Evolutionary conservation across 257 asterid species (phyloP).

Genomic region (Solanum medicagineum): DNA sequence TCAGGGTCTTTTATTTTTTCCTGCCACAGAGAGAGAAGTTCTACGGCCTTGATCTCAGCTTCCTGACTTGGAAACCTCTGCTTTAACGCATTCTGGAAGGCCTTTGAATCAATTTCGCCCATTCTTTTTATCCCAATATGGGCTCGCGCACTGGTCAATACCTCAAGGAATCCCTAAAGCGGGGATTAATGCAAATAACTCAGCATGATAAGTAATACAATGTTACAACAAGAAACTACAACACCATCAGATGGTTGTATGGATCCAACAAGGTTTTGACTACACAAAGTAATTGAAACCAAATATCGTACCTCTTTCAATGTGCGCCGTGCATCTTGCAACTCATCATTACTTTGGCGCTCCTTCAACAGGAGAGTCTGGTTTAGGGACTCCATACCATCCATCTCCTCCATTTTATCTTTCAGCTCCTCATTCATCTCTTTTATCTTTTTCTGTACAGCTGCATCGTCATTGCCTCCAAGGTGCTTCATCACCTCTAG

Average conservation of each 20-base stretch:
- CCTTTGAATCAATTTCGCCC: conserved; percentile 68
- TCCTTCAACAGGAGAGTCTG: conserved; percentile 13
- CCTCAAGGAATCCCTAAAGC: conserved; percentile 40
- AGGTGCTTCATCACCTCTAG: conserved; percentile 32
- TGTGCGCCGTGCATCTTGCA: conserved; percentile 22
- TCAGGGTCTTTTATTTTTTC: conserved; percentile 36
- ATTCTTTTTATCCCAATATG: conserved; percentile 62
- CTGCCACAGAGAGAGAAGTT: conserved; percentile 60
- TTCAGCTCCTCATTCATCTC: conserved; percentile 21
- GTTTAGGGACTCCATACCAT: conserved; percentile 6
- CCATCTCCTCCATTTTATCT: conserved; percentile 27
- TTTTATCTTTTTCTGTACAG: conserved; percentile 22
- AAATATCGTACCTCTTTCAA: conserved; percentile 6
- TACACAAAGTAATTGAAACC: neutral
- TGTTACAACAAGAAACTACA: neutral
- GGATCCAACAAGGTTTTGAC: neutral
- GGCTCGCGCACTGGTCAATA: conserved; percentile 29
- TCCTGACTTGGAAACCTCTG: conserved; percentile 33
- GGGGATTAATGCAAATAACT: neutral
- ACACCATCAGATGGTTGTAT: neutral
- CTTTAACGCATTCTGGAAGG: conserved; percentile 46
- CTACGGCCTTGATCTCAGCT: conserved; percentile 40
- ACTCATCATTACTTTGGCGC: conserved; percentile 23
- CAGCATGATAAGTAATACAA: neutral
- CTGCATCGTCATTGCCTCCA: conserved; percentile 32